Conservation (phyloP, 78 protist genomes). For the Cavenderia fasciculata region DNA sequence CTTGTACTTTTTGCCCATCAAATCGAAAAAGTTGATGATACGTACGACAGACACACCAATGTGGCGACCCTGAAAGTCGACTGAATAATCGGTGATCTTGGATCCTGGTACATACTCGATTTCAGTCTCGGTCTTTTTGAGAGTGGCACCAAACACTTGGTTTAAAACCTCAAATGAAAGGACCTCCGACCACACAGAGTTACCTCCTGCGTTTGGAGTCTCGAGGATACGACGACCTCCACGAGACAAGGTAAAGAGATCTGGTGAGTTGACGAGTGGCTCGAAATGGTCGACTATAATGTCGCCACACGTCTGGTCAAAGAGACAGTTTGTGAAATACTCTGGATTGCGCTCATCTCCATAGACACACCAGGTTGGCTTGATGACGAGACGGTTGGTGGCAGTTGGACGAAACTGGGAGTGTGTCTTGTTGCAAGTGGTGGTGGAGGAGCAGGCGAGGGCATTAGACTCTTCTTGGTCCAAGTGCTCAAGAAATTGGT, state of each 20-base stretch:
- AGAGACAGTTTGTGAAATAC: slow-evolving; percentile 23
- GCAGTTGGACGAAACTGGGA: slow-evolving; percentile 50
- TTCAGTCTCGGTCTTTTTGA: slow-evolving; percentile 78
- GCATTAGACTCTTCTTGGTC: slow-evolving; percentile 11
- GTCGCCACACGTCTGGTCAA: slow-evolving; percentile 52
- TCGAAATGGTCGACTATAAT: slow-evolving; percentile 69
- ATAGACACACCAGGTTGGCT: slow-evolving; percentile 73
- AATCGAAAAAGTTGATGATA: slow-evolving; percentile 75
- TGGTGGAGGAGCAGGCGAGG: neutral
- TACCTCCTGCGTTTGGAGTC: slow-evolving; percentile 88
- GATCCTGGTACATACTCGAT: slow-evolving; percentile 68
- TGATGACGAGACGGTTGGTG: neutral
- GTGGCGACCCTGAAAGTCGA: slow-evolving; percentile 46
- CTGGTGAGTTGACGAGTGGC: slow-evolving; percentile 46
- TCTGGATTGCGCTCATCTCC: slow-evolving; percentile 36
- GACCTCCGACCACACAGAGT: slow-evolving; percentile 84
- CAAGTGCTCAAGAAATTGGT: slow-evolving; percentile 23
- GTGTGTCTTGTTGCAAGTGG: slow-evolving; percentile 58
- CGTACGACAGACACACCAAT: slow-evolving; percentile 79
- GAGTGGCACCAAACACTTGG: slow-evolving; percentile 36
- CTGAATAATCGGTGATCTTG: slow-evolving; percentile 82
- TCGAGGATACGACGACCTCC: slow-evolving; percentile 68
- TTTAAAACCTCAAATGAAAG: slow-evolving; percentile 67
- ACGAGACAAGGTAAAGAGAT: slow-evolving; percentile 26
- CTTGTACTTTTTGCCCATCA: slow-evolving; percentile 48